phyloP scores from a whole-genome alignment of 345 rosid species.

The Salix arbutifolia region DNA sequence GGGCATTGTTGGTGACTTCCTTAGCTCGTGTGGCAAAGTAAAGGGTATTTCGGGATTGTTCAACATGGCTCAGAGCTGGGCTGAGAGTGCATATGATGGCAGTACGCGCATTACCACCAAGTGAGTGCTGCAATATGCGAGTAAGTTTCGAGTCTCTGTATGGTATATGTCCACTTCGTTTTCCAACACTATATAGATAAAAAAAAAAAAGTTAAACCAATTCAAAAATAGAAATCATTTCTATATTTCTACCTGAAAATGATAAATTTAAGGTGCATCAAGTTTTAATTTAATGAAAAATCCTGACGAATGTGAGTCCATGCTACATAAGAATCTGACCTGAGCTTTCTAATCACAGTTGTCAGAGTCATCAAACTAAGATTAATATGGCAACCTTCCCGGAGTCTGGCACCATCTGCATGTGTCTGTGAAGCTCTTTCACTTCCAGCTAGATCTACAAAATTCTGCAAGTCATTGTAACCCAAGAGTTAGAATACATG shows the following conservation, averaged over 20 bases:
- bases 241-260: background rate
- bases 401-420: constrained; percentile 91
- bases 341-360: constrained; percentile 92
- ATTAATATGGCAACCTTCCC: constrained; percentile 99
- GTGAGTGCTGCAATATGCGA: constrained; percentile 94
- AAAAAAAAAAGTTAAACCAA: background rate
- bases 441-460: constrained; percentile 99
- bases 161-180: constrained; percentile 90
- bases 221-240: background rate
- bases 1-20: constrained; percentile 99
- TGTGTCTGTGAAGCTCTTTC: constrained; percentile 98
- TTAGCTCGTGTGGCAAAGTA: constrained; percentile 94
- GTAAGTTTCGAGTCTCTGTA: constrained; percentile 98
- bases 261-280: background rate
- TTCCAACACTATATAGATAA: constrained; percentile 62
- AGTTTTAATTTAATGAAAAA: background rate
- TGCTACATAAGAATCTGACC: constrained; percentile 38
- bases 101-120: constrained; percentile 98
- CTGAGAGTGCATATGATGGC: constrained; percentile 96
- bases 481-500: constrained; percentile 2
- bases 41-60: constrained; percentile 96
- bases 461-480: constrained; percentile 63
- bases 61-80: constrained; percentile 85
- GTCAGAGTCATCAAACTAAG: constrained; percentile 98
- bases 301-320: background rate